Percentiles rank a stretch among this genome's conserved stretches.
Evolutionary conservation across 768 basidiomycete genomes (phyloP).

Genomic region (Cystofilobasidium ferigula): DNA sequence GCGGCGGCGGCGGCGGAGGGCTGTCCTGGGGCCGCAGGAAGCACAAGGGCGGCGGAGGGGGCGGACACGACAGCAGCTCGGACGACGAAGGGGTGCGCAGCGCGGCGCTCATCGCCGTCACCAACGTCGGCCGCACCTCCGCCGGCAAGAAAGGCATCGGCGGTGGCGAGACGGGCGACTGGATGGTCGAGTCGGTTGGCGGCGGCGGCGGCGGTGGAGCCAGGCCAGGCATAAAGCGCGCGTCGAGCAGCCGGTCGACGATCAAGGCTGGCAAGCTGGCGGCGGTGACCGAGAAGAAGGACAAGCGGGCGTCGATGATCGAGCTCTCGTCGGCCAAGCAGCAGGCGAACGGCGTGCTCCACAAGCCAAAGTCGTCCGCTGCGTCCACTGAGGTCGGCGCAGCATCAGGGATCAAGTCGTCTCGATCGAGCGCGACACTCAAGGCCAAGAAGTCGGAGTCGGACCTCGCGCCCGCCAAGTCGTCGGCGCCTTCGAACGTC

Average conservation of each 20-base stretch:
- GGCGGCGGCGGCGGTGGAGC: no score
- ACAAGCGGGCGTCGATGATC: constrained; percentile 1
- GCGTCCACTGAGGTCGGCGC: background rate
- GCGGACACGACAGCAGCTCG: constrained; percentile 4
- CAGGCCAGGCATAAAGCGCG: constrained; percentile 23
- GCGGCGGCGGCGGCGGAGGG: background rate
- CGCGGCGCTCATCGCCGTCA: constrained; percentile 21
- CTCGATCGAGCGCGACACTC: constrained; percentile 1
- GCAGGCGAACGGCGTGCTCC: background rate
- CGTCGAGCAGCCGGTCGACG: constrained; percentile 19
- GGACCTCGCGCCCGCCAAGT: background rate
- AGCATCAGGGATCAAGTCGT: constrained; percentile 2
- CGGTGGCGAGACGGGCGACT: background rate
- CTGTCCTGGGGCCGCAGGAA: constrained; percentile 8
- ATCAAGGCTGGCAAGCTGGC: constrained; percentile 13
- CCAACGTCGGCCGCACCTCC: constrained; percentile 23
- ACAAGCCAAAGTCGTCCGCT: background rate
- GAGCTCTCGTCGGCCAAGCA: background rate
- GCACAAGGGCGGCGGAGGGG: background rate
- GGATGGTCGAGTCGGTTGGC: constrained; percentile 14
- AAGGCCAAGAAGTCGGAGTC: constrained; percentile 6
- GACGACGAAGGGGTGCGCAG: constrained; percentile 5
- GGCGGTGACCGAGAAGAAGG: background rate
- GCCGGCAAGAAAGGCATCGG: constrained; percentile 9
- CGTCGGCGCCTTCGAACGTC: constrained; percentile 6